A percentile compares a stretch with the other conserved stretches of the same genome.
These are phyloP conservation scores for Ogataea nonfermentans DNA, from an alignment of 805 yeast genomes.

Conservation along the genomic window DNA sequence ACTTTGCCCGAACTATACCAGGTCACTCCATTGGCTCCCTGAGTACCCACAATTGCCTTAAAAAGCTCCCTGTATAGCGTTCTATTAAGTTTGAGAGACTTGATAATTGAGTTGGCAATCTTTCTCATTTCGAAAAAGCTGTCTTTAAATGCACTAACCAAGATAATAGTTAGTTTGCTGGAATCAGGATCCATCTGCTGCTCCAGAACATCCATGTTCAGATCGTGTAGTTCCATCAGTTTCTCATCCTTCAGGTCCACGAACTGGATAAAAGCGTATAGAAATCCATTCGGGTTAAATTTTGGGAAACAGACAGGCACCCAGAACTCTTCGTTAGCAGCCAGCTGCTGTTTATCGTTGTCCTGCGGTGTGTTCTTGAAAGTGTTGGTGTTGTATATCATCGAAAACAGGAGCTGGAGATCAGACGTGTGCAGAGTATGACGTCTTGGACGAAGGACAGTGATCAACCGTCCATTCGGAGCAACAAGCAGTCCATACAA, in stretches of 20 bases:
- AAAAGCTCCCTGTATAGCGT: conserved; percentile 31
- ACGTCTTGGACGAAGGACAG: conserved; percentile 69
- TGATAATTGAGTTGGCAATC: conserved; percentile 52
- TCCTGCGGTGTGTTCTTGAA: conserved; percentile 38
- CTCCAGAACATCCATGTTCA: conserved; percentile 23
- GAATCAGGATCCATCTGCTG: conserved; percentile 21
- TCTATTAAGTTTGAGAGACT: conserved; percentile 38
- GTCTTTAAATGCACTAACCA: conserved; percentile 70
- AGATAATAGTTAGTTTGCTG: conserved; percentile 39
- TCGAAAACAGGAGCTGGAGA: conserved; percentile 66
- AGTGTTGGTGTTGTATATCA: conserved; percentile 60
- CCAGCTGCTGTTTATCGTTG: conserved; percentile 15
- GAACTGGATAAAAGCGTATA: conserved; percentile 75
- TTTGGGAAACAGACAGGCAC: conserved; percentile 89
- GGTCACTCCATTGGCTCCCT: conserved; percentile 28
- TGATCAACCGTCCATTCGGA: conserved; percentile 60
- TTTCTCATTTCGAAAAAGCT: conserved; percentile 74
- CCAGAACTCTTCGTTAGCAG: conserved; percentile 76
- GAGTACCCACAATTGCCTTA: conserved; percentile 30
- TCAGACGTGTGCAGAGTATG: conserved; percentile 84
- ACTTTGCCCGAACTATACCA: conserved; percentile 38
- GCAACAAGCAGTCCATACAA: conserved; percentile 75
- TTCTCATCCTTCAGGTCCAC: conserved; percentile 39
- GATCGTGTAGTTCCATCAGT: conserved; percentile 30
- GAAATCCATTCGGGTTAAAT: conserved; percentile 84